Percentiles rank a stretch among this genome's conserved stretches.
Conservation (phyloP, 1,284 basidiomycete species). For the Irpex rosettiformis region DNA sequence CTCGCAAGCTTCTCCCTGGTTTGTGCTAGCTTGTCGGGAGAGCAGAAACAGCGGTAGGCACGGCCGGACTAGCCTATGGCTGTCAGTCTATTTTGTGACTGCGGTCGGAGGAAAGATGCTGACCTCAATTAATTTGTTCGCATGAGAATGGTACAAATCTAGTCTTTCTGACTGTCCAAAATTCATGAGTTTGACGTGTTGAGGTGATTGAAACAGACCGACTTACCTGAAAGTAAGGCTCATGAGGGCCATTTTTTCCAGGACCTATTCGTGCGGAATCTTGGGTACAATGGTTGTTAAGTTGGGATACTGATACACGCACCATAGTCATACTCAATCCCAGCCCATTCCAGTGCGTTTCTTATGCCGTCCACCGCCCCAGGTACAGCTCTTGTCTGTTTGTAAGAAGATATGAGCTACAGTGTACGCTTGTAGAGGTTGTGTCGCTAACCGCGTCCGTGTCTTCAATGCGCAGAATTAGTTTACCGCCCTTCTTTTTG, state of each 20-base stretch:
- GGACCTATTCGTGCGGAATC: slow-evolving; percentile 63
- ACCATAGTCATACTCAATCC: slow-evolving; percentile 91
- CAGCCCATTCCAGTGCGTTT: slow-evolving; percentile 86
- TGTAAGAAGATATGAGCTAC: neutral
- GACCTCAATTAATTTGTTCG: slow-evolving; percentile 75
- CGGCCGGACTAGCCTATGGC: slow-evolving; percentile 59
- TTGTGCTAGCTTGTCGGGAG: slow-evolving; percentile 59
- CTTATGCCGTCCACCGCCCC: slow-evolving; percentile 83
- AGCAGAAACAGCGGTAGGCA: slow-evolving; percentile 96
- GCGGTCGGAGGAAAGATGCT: neutral
- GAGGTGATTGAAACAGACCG: neutral
- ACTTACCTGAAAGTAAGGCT: slow-evolving; percentile 79
- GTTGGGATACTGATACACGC: slow-evolving; percentile 18
- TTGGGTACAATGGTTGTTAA: too few species aligned
- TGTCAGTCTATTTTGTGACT: neutral
- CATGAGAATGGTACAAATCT: slow-evolving; percentile 78
- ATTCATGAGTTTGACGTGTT: neutral
- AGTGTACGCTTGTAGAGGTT: neutral
- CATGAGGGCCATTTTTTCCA: slow-evolving; percentile 67
- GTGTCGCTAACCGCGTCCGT: slow-evolving; percentile 80
- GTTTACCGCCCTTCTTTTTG: slow-evolving; percentile 77
- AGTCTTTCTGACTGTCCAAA: slow-evolving; percentile 76
- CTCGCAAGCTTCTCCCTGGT: slow-evolving; percentile 69
- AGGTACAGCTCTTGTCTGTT: slow-evolving; percentile 73
- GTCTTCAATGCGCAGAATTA: slow-evolving; percentile 93